Base-by-base conservation (phyloP, 2,329 filamentous ascomycete species). In the Tothia fuscella region DNA sequence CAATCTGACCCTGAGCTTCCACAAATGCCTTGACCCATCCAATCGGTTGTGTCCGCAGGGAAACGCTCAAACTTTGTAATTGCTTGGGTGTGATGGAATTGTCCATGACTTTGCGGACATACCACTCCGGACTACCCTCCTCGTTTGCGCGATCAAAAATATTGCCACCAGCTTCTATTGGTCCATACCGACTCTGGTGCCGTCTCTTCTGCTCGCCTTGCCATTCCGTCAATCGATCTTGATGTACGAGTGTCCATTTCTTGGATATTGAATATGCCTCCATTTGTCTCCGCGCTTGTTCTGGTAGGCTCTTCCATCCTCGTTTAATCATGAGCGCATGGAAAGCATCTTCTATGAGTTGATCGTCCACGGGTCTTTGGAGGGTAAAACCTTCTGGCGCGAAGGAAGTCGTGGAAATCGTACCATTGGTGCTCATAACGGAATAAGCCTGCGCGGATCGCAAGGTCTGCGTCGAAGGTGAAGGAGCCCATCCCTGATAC, bases 101-200 rank as follows among this genome's bases (percentile, higher is more conserved):
- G 60, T 96, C 89, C 83, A 96, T 86, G 46, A 96, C 84, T 59
- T 85, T 89, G 57, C 86, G 82, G 41, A 98, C 89, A 60, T 94
- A 98, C 89, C 89, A 98, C 63, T 96, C 89, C 3, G 91, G 91
- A 38, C 85, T 93, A 33, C 88, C 89, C 61, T 96, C 91, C 58
- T 96, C 89, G 56, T 95, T 88, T 6, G 85, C 85, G 51, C 84
- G 78, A 31, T 78, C 76, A 30, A 86, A 73, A 45, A 89, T 74
- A 50, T 82, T 79, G 45, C 76, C 57, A 9, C 62, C 75, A 50
- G 79, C 82, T 49, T 84, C 76, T 50, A 79, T 82, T 49, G 84
- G 76, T 48, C 79, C 79, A 46, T 70, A 72, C 47, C 80, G 78
- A 26, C 80, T 76, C 41, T 84, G 82, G 53, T 80, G 76, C 51